Percentiles rank a stretch among this genome's conserved stretches.
Evolutionary conservation across 257 asterid genomes (phyloP).

Genomic region (Solanum pinnatisectum): DNA sequence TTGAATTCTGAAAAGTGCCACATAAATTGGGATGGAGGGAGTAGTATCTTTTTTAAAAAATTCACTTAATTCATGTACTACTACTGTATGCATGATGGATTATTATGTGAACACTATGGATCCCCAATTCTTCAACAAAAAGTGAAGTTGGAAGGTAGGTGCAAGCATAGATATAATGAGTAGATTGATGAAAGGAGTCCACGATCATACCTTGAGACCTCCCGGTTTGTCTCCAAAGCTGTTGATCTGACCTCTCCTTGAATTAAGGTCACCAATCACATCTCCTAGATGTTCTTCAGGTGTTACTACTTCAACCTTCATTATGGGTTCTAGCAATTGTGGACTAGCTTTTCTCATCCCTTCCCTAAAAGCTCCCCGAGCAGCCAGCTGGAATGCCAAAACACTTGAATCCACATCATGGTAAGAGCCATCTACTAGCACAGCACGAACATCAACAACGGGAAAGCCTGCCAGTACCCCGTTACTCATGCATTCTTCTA

Average conservation of each 20-base stretch:
- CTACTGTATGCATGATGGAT: neutral
- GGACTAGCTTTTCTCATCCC: conserved; percentile 95
- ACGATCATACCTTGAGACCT: conserved; percentile 69
- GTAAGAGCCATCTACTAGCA: conserved; percentile 87
- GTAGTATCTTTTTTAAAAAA: neutral
- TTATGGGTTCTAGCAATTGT: conserved; percentile 78
- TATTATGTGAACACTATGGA: neutral
- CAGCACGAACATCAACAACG: conserved; percentile 92
- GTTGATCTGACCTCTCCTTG: conserved; percentile 91
- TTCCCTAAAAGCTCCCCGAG: conserved; percentile 92
- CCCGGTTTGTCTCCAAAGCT: conserved; percentile 97
- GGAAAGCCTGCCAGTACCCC: conserved; percentile 96
- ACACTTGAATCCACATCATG: conserved; percentile 98
- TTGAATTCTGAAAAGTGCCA: neutral
- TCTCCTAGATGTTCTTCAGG: conserved; percentile 98
- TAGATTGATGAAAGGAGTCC: neutral
- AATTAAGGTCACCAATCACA: conserved; percentile 92
- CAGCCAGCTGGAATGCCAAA: conserved; percentile 94
- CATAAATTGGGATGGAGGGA: neutral
- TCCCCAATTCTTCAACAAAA: neutral
- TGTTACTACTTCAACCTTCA: conserved; percentile 91
- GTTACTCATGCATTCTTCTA: conserved; percentile 89
- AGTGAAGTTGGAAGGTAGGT: neutral
- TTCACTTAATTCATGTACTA: neutral
- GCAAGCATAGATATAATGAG: neutral